Evolutionary conservation across 1,284 basidiomycete genomes (phyloP), one percentile per base, ranked within the genome.

Genomic region (Leccinum subspadiceum): DNA sequence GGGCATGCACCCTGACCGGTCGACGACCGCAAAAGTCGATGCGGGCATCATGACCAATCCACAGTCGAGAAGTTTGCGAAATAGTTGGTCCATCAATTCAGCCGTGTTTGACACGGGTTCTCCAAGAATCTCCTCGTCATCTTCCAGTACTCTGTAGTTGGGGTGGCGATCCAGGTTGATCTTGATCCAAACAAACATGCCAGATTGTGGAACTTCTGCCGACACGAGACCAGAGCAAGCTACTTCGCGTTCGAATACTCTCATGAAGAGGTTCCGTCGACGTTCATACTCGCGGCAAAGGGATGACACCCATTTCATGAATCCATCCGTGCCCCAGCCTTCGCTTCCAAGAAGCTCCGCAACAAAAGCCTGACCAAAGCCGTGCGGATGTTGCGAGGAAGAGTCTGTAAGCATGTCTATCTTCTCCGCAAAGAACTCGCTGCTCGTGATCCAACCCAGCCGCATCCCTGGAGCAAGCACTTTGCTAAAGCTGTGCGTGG

Each of bases 401-500:
- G 70, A 72, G 37, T 72, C 70, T 9, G 72, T 73, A 5, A 75
- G 62, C 71, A 74, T 70, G 57, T 81, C 77, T 15, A 85, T 67
- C 10, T 80, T 77, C 62, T 86, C 84, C 17, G 78, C 75, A 64
- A 81, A 78, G 52, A 77, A 59, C 3, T 78, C 76, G 62, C 74
- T 76, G 59, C 72, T 69, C 1, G 82, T 83, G 56, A 83, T 79
- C 80, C 81, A 86, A 2, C 84, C 84, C 4, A 85, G 71, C 9
- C 85, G 78, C 53, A 80, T 81, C 3, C 85, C 85, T 0, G 84
- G 84, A 3, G 78, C 81, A 41, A 84, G 76, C 0, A 83, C 81
- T 74, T 80, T 65, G 48, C 66, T 64, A 20, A 68, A 65, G 56
- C 71, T 75, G 31, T 55, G 17, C 29, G 29, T 20, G 50, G 8